A percentile compares a stretch with the other conserved stretches of the same genome.
Evolutionary conservation across 2,329 filamentous ascomycete species (phyloP).

Genomic region (Fusarium xyrophilum): DNA sequence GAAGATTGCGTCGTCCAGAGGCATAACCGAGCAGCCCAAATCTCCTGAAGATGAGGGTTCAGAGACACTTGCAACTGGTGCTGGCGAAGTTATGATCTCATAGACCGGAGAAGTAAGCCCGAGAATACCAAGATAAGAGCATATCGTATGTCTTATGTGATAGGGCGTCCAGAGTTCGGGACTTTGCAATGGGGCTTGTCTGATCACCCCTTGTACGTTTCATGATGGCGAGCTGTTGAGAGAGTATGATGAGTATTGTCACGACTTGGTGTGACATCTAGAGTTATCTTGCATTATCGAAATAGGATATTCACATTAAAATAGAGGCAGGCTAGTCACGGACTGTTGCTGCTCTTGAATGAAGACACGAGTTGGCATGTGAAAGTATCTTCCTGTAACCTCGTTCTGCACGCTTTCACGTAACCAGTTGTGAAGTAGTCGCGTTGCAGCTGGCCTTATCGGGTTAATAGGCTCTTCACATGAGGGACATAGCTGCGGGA

Average conservation of each 20-base stretch:
- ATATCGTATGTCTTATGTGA: conserved; percentile 16
- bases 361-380: conserved; percentile 9
- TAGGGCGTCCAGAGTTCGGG: neutral
- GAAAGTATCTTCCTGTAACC: conserved; percentile 2
- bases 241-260: neutral
- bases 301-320: neutral
- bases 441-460: conserved; percentile 7
- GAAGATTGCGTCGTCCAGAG: conserved; percentile 48
- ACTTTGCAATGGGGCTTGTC: neutral
- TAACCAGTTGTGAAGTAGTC: neutral
- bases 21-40: conserved; percentile 33
- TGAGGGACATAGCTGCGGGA: conserved; percentile 7
- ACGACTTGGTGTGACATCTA: neutral
- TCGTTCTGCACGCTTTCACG: neutral
- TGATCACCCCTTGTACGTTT: neutral
- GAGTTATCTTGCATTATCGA: neutral
- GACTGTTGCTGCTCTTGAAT: neutral
- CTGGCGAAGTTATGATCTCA: conserved; percentile 36
- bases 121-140: neutral
- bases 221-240: neutral
- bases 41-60: conserved; percentile 10
- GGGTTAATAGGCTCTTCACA: conserved; percentile 6
- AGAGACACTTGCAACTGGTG: conserved; percentile 31
- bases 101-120: conserved; percentile 16
- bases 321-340: neutral